These are phyloP conservation scores for Fusarium albidum DNA, from an alignment of 2,329 filamentous ascomycete species.

Conservation along the genomic window DNA sequence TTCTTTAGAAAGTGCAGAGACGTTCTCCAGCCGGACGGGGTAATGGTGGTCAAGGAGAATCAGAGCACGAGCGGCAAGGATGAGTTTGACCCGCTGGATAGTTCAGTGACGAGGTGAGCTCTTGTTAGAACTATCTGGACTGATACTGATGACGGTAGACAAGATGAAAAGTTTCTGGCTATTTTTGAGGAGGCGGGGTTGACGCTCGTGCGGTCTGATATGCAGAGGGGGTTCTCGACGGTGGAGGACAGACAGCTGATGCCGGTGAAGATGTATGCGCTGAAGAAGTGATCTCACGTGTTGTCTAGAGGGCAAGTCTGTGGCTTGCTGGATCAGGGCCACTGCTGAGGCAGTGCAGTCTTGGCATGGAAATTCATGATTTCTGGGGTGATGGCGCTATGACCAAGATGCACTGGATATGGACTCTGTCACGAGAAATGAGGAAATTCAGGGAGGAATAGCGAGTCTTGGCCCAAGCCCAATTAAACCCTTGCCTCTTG, in stretches of 20 bases:
- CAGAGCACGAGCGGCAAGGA: conserved; percentile 66
- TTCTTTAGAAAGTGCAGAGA: conserved; percentile 71
- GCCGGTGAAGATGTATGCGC: conserved; percentile 79
- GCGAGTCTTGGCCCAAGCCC: neutral
- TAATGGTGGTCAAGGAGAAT: conserved; percentile 71
- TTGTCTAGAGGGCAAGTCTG: too few relatives aligned
- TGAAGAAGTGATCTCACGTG: conserved; percentile 53
- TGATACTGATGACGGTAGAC: neutral
- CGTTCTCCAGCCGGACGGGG: conserved; percentile 40
- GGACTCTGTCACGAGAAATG: too few relatives aligned
- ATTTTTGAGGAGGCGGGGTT: conserved; percentile 76
- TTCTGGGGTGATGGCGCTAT: too few relatives aligned
- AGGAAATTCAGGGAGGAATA: too few relatives aligned
- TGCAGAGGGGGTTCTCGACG: conserved; percentile 74
- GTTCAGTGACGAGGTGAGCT: conserved; percentile 73
- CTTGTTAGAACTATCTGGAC: neutral
- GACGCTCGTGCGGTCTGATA: conserved; percentile 71
- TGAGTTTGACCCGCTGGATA: conserved; percentile 78
- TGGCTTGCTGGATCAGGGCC: too few relatives aligned
- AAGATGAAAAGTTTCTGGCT: conserved; percentile 72
- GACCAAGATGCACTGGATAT: too few relatives aligned
- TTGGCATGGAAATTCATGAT: too few relatives aligned
- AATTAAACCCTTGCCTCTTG: conserved; percentile 5
- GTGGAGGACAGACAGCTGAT: conserved; percentile 61
- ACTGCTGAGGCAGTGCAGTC: too few relatives aligned